Evolutionary conservation across 176 grass and related monocot genomes (phyloP), one percentile per base, ranked within the genome.

Genomic region (Triticum dicoccoides): DNA sequence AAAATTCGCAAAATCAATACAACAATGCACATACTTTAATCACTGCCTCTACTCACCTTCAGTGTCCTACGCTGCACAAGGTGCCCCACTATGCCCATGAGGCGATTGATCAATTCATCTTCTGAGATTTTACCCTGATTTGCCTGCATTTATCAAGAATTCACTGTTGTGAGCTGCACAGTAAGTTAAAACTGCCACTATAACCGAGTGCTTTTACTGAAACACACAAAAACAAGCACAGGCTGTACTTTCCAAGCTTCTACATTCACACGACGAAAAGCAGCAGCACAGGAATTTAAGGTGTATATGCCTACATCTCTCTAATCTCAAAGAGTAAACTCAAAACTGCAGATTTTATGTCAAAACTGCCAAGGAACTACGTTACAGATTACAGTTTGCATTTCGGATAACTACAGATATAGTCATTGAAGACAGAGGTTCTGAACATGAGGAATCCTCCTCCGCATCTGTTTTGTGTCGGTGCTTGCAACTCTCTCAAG

Each of bases 1-100:
- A 5, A 54, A 5, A 59, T 9, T 21, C 65, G 15, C 2, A 7
- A 73, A 52, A 65, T 56, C 30, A 65, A 49, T 66, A 69, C n/a
- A 33, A 82, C 20, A 51, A 13, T 47, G 56, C 37, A 47, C 52
- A 73, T 81, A 58, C 37, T 25, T 85, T 65, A 79, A 35, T 47
- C 29, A 61, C 41, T 82, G 20, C 32, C 14, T 30, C 64, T 52
- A 86, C 41, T 83, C 86, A 95, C 93, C 91, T 95, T 95, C 78
- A 95, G 75, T 64, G 93, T 95, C 84, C 88, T 95, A 68, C 91
- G 93, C 70, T 93, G 93, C 56, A 95, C 89, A 67, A 95, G 83
- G 78, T 95, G 91, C 76, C 93, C 93, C 64, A 95, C 69, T 87
- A 91, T 95, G 65, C 91, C 89, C 93, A 95, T 95, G 71, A 95